Base-by-base conservation (phyloP, 495 filamentous ascomycete species). In the Peziza echinospora region DNA sequence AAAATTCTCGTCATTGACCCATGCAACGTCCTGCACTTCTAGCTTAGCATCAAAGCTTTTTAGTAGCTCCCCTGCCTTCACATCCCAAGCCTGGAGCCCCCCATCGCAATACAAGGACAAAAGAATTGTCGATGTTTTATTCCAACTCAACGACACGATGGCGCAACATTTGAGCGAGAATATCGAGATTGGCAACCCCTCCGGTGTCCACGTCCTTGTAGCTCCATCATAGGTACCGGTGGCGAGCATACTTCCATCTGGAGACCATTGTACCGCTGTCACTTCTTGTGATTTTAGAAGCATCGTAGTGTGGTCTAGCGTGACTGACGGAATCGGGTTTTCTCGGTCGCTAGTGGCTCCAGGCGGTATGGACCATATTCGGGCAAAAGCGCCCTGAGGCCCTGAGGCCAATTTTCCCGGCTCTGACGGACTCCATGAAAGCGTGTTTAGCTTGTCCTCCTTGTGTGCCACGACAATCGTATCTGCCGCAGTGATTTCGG, bases 371-470 rank as follows among this genome's bases (percentile, higher is more conserved):
- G 73, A 80, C 80, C 80, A 87, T 61, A 89, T 65, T 50, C 75
- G 77, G 65, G 80, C 82, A 70, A 82, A 77, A 61, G 76, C 72
- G 61, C 84, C 77, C 56, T 67, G 71, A 56, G 82, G 80, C 60
- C 75, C 76, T 51, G 76, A 75, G 53, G 77, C 78, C 60, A 91
- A 69, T 59, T 82, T 64, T 26, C 71, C 76, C 49, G 82, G 71
- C 67, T 86, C 76, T 49, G 62, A 64, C 44, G 83, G 83, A 55
- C 80, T 82, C 80, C 82, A 91, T 61, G 76, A 66, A 63, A 75
- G 73, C 45, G 72, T 71, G 51, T 82, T 70, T 67, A 86, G 43
- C 64, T 68, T 73, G 51, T 56, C 45, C 44, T 47, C 57, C 22
- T 50, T 43, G 16, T 53, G 42, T 22, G 44, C 49, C 24, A 59